Percentiles rank a stretch among this genome's conserved stretches.
Conservation (phyloP, 2,329 filamentous ascomycete genomes). For the Chrysoporthe austroafricana region DNA sequence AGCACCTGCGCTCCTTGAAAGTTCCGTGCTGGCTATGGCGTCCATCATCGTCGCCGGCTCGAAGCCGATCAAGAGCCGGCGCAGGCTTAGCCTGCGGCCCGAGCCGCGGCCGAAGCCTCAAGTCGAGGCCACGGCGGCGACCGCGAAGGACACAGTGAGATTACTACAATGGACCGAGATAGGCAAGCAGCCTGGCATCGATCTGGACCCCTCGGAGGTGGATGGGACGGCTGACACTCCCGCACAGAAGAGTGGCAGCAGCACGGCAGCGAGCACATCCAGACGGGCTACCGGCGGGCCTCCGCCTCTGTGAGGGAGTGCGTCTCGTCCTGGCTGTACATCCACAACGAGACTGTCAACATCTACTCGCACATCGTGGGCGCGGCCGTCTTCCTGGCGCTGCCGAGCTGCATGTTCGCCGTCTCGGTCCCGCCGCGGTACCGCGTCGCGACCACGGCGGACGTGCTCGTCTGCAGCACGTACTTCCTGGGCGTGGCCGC, state of each 20-base stretch:
- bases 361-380: conserved; percentile 52
- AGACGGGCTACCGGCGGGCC: conserved; percentile 38
- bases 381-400: conserved; percentile 42
- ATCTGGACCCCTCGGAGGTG: neutral
- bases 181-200: neutral
- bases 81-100: neutral
- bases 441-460: conserved; percentile 39
- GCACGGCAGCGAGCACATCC: conserved; percentile 42
- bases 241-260: conserved; percentile 26
- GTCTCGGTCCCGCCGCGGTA: conserved; percentile 40
- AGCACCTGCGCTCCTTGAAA: neutral
- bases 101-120: neutral
- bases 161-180: conserved; percentile 12
- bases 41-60: conserved; percentile 4
- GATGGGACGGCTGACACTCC: neutral
- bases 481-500: conserved; percentile 49
- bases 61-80: neutral
- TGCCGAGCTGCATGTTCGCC: conserved; percentile 43
- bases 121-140: neutral
- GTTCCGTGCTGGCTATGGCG: neutral
- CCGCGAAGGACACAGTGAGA: neutral
- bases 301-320: conserved; percentile 34
- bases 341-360: conserved; percentile 45
- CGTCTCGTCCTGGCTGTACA: conserved; percentile 34
- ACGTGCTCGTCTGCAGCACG: conserved; percentile 46